A percentile compares a stretch with the other conserved stretches of the same genome.
Evolutionary conservation across 768 basidiomycete genomes (phyloP).

Genomic region (Auriscalpium orientale): DNA sequence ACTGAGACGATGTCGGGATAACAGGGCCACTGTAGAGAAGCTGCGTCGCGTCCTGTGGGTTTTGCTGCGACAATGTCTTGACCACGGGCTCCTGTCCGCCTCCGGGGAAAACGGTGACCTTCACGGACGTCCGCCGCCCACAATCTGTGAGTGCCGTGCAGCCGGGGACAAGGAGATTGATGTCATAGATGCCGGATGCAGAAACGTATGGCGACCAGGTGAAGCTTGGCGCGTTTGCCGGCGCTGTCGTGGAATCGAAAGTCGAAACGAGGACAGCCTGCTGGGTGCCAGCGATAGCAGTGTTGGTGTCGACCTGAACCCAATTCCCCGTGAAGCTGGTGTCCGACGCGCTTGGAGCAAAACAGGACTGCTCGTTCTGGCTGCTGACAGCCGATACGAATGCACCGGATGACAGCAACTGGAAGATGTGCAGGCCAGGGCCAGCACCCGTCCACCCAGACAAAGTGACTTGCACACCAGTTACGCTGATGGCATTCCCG

Average conservation of each 20-base stretch:
- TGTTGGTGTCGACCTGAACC: conserved; percentile 54
- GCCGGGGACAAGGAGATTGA: conserved; percentile 83
- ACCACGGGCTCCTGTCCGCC: conserved; percentile 55
- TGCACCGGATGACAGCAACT: conserved; percentile 87
- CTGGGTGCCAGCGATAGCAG: conserved; percentile 72
- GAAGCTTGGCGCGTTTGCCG: conserved; percentile 63
- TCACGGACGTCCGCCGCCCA: conserved; percentile 67
- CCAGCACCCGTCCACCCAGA: conserved; percentile 66
- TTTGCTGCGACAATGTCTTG: conserved; percentile 68
- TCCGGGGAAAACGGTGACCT: conserved; percentile 77
- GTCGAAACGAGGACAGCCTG: conserved; percentile 66
- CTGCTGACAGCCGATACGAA: conserved; percentile 66
- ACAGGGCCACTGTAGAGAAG: conserved; percentile 80
- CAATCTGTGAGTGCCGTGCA: conserved; percentile 81
- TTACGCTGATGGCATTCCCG: conserved; percentile 48
- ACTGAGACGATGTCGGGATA: conserved; percentile 62
- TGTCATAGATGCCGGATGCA: conserved; percentile 75
- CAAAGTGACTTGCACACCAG: conserved; percentile 83
- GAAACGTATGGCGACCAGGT: conserved; percentile 94
- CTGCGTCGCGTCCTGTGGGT: conserved; percentile 48
- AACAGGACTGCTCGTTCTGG: conserved; percentile 66
- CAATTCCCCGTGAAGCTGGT: conserved; percentile 63
- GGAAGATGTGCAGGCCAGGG: conserved; percentile 84
- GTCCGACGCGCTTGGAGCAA: conserved; percentile 67
- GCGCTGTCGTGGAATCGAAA: conserved; percentile 54